Base-by-base conservation (phyloP, 768 basidiomycete genomes). In the Sporobolomyces pararoseus region DNA sequence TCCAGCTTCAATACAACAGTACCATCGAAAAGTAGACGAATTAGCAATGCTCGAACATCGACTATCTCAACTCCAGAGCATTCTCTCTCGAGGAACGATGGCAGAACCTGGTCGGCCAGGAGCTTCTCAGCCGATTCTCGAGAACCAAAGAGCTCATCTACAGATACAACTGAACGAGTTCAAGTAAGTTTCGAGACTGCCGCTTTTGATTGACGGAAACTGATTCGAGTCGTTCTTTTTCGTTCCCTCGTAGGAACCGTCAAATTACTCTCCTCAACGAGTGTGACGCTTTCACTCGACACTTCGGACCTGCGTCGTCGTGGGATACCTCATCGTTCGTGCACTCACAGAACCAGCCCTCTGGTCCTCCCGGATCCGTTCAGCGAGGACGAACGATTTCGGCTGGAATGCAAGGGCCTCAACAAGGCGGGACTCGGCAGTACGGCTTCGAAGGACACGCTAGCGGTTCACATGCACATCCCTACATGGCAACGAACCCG, bases 1-100 rank as follows among this genome's bases (percentile, higher is more conserved):
- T 6, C 49, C 66, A 6, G 59, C 51, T 7, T 46, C 53, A n/a
- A 21, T 68, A 4, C 61, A 68, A 19, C 35, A 52, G 29, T 62
- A 63, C 47, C 53, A 63, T n/a, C 58, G 31, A 0, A 54, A 55
- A 4, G 47, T 68, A 14, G 61, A 68, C 52, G 67, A 63, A 13
- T 17, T 50, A 4, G 44, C 52, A 0, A 23, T 31, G 27, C 17
- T 68, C 31, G 53, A 68, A 37, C 53, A 63, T 27, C n/a, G 39
- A 1, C n/a, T 57, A 1, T 17, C 46, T 27, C 44, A 51, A 47
- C 35, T 63, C 23, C 31, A 62, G 21, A 23, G 21, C 0, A 14
- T 68, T 7, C 16, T 57, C 19, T 16, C 49, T 10, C 42, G 60
- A 4, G 53, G 60, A n/a, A 46, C 51, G 16, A 54, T 62, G 44